Conservation (phyloP, 2,329 filamentous ascomycete genomes). For the Hymenotorrendiella dingleyae region DNA sequence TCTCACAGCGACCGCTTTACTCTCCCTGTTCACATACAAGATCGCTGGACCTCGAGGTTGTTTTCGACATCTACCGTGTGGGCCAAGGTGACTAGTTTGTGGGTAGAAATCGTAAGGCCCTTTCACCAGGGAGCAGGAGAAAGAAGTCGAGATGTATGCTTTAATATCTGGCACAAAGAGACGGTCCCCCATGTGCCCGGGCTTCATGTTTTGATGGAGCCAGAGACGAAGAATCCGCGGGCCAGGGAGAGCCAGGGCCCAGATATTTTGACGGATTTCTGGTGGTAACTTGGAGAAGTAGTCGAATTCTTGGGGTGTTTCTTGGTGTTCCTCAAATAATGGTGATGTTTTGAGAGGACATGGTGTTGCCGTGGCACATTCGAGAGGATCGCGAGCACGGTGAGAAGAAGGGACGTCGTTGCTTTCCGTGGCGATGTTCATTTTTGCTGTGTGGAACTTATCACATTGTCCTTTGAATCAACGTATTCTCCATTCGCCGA, state of each 20-base stretch:
- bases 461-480: no score
- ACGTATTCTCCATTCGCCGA: no score
- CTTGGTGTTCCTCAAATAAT: no score
- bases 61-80: not conserved
- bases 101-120: no score
- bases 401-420: no score
- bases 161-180: not conserved
- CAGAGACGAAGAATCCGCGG: not conserved
- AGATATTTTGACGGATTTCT: slow-evolving; percentile 1
- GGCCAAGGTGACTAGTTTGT: not conserved
- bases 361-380: no score
- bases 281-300: not conserved
- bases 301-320: slow-evolving; percentile 1
- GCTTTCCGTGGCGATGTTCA: no score
- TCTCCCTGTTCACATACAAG: not conserved
- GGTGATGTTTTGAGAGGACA: no score
- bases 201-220: not conserved
- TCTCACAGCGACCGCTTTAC: not conserved
- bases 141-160: not conserved
- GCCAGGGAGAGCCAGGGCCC: not conserved
- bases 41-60: not conserved
- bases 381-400: no score
- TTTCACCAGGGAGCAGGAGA: no score
- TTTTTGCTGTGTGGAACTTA: no score
- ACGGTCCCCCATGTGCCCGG: not conserved